phyloP scores from a whole-genome alignment of 345 rosid genomes.

The Salix viminalis region DNA sequence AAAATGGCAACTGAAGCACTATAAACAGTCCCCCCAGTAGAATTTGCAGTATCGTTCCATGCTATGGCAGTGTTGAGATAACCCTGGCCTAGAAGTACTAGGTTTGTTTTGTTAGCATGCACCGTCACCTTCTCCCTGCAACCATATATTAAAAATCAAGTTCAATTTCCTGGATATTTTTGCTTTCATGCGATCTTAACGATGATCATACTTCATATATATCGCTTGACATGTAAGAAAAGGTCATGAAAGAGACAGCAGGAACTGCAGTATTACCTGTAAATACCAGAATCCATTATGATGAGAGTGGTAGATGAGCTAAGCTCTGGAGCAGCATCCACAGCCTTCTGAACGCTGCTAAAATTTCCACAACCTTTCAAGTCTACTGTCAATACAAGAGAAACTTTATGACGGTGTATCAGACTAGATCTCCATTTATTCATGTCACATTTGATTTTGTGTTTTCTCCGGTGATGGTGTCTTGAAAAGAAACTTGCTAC shows the following conservation, averaged over 20 bases:
- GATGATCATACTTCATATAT: not conserved
- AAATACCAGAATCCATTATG: slow-evolving; percentile 57
- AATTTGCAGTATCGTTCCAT: slow-evolving; percentile 89
- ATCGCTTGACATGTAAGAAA: not conserved
- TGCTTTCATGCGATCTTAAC: not conserved
- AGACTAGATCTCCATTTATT: slow-evolving; percentile 38
- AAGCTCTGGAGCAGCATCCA: slow-evolving; percentile 59
- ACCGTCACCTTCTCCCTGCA: slow-evolving; percentile 78
- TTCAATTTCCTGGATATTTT: not conserved
- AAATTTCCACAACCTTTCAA: slow-evolving; percentile 60
- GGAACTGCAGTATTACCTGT: slow-evolving; percentile 45
- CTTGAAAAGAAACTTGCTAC: slow-evolving; percentile 6
- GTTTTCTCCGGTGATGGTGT: slow-evolving; percentile 15
- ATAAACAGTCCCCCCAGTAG: slow-evolving; percentile 59
- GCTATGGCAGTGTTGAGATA: slow-evolving; percentile 51
- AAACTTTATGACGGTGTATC: slow-evolving; percentile 24
- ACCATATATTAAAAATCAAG: not conserved
- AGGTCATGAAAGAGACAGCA: not conserved
- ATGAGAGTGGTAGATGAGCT: slow-evolving; percentile 53
- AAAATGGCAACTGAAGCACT: slow-evolving; percentile 66
- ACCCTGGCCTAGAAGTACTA: slow-evolving; percentile 69
- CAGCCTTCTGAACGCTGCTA: slow-evolving; percentile 64
- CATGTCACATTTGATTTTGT: slow-evolving; percentile 26
- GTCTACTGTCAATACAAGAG: slow-evolving; percentile 60
- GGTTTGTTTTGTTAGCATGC: slow-evolving; percentile 56